Evolutionary conservation across 176 grass and related monocot genomes (phyloP).

Genomic region (Elaeis guineensis): DNA sequence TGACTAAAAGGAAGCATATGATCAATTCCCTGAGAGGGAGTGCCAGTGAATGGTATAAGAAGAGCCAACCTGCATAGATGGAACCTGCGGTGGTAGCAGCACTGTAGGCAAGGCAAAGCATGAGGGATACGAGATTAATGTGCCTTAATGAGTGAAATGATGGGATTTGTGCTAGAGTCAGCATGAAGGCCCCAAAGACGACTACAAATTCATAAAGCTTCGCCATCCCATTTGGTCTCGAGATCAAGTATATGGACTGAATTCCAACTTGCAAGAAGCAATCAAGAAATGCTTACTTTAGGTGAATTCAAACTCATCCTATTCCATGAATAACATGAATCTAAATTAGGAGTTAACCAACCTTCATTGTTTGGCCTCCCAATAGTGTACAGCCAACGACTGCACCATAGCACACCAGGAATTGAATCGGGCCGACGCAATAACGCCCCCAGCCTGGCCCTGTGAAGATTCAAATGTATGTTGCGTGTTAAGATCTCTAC

Average conservation of each 20-base stretch:
- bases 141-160: conserved; percentile 90
- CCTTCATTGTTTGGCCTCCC: conserved; percentile 8
- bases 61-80: conserved; percentile 45
- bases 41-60: too few species aligned
- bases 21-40: too few species aligned
- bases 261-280: background rate
- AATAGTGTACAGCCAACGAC: background rate
- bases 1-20: too few species aligned
- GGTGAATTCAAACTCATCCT: too few species aligned
- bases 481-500: too few species aligned
- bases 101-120: conserved; percentile 71
- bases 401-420: conserved; percentile 1
- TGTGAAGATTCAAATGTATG: too few species aligned
- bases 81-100: conserved; percentile 64
- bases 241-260: conserved; percentile 74
- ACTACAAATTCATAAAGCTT: conserved; percentile 77
- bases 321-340: too few species aligned
- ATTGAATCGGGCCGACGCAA: conserved; percentile 1
- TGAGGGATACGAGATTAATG: conserved; percentile 67
- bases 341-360: background rate
- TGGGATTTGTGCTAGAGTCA: conserved; percentile 57
- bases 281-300: too few species aligned
- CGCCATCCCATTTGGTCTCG: conserved; percentile 48
- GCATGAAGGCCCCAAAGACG: conserved; percentile 67
- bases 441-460: background rate